Evolutionary conservation across 2,329 filamentous ascomycete species (phyloP), one percentile per base, ranked within the genome.

Genomic region (Canariomyces notabilis): DNA sequence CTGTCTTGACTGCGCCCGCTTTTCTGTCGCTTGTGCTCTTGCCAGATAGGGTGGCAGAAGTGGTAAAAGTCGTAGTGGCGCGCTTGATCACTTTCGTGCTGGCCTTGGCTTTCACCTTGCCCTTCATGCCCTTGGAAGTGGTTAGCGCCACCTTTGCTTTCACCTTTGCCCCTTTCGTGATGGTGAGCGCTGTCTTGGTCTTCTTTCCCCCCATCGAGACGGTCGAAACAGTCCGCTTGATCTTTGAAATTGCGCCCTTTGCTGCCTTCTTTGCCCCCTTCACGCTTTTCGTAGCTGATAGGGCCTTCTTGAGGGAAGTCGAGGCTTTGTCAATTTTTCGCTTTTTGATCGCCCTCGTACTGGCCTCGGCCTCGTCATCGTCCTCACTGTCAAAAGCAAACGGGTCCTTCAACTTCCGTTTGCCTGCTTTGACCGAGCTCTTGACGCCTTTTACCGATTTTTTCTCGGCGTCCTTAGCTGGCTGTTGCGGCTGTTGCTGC

Each of bases 351-450:
- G 57, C 54, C 45, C 50, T 56, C 31, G 51, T 56, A 6, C 54
- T 43, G 42, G 42, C 51, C 16, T 58, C 58, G 42, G 42, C 51
- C 16, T 58, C 58, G 7, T 57, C 50, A 42, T 49, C 53, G n/a
- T 59, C 58, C 0, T 59, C 65, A 11, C 61, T 58, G 6, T 69
- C 72, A 4, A 70, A 69, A 0, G 68, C 73, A 4, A 76, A 61
- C 6, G 76, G 59, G 38, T 79, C 76, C 60, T 75, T 72, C 2
- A 79, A 60, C 66, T 81, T 82, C 49, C 77, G 68, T 66, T 82
- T 82, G 38, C 72, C 69, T 4, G 69, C 67, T 58, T 73, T 77
- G 42, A 69, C 62, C 2, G 62, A 64, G 11, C 45, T 59, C 61
- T 76, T 79, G 42, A 71, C 67, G 49, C 76, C 75, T 52, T 76